Percentiles rank a stretch among this genome's conserved stretches.
Evolutionary conservation across 495 filamentous ascomycete species (phyloP).

Genomic region (Lichenothelia convexa): DNA sequence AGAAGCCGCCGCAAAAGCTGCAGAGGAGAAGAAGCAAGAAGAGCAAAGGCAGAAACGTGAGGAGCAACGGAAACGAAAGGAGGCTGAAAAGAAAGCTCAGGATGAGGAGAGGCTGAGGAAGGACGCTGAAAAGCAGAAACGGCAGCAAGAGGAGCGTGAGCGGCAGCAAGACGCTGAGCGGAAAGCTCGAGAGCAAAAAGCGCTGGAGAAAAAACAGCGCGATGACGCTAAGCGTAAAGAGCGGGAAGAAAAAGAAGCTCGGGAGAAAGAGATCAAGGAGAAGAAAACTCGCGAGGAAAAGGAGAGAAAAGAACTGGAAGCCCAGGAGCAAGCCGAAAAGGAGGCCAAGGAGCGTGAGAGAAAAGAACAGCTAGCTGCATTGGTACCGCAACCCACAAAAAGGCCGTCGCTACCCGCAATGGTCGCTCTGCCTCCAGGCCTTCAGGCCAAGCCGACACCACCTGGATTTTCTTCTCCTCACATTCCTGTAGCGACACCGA

Average conservation of each 20-base stretch:
- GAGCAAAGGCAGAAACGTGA: slow-evolving; percentile 65
- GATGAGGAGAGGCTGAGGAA: slow-evolving; percentile 70
- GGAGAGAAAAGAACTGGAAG: slow-evolving; percentile 30
- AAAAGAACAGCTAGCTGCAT: slow-evolving; percentile 28
- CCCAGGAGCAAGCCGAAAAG: slow-evolving; percentile 17
- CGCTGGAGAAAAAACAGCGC: slow-evolving; percentile 48
- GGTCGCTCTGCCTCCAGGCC: slow-evolving; percentile 33
- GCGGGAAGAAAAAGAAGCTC: slow-evolving; percentile 59
- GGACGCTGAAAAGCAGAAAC: slow-evolving; percentile 61
- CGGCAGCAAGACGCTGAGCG: slow-evolving; percentile 58
- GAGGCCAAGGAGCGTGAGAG: slow-evolving; percentile 47
- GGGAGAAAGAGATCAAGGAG: slow-evolving; percentile 37
- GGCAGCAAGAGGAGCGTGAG: slow-evolving; percentile 66
- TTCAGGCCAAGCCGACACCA: slow-evolving; percentile 30
- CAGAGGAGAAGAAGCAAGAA: slow-evolving; percentile 63
- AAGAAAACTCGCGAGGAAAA: slow-evolving; percentile 32
- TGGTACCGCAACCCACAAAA: slow-evolving; percentile 19
- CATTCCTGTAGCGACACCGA: slow-evolving; percentile 57
- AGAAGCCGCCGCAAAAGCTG: slow-evolving; percentile 56
- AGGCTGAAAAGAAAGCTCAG: slow-evolving; percentile 77
- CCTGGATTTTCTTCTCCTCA: slow-evolving; percentile 54
- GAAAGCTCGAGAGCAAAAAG: slow-evolving; percentile 54
- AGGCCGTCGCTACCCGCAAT: slow-evolving; percentile 30
- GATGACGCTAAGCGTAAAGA: slow-evolving; percentile 44
- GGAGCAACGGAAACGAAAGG: slow-evolving; percentile 78